phyloP scores from a whole-genome alignment of 2,329 filamentous ascomycete genomes.

The Aspergillus sp. region DNA sequence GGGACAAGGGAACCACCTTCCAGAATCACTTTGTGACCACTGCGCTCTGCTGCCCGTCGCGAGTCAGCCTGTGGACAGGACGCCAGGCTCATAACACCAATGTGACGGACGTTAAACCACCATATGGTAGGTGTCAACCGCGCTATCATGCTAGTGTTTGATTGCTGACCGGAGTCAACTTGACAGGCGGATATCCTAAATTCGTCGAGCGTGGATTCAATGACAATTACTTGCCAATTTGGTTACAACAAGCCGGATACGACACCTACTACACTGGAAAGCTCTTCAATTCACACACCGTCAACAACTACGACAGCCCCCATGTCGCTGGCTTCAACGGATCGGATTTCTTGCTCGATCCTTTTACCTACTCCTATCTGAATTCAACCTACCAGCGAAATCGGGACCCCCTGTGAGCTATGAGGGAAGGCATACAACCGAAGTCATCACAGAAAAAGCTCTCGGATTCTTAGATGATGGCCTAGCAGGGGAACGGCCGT shows the following conservation, averaged over 20 bases:
- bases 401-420: constrained; percentile 49
- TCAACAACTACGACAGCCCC: constrained; percentile 41
- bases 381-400: constrained; percentile 60
- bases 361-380: constrained; percentile 58
- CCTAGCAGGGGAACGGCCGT: constrained; percentile 49
- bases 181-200: constrained; percentile 43
- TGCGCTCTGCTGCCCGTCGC: constrained; percentile 62
- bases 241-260: constrained; percentile 46
- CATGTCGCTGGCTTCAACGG: constrained; percentile 23
- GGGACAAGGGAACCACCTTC: constrained; percentile 56
- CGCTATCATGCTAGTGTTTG: neutral
- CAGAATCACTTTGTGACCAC: constrained; percentile 63
- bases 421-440: constrained; percentile 50
- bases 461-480: constrained; percentile 57
- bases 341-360: constrained; percentile 36
- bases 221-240: constrained; percentile 44
- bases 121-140: constrained; percentile 40
- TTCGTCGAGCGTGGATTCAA: constrained; percentile 49
- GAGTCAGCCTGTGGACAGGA: constrained; percentile 62
- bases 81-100: constrained; percentile 67
- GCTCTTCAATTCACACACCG: constrained; percentile 46
- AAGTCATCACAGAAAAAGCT: constrained; percentile 55
- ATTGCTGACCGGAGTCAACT: constrained; percentile 6
- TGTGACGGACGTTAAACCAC: constrained; percentile 55
- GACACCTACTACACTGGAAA: constrained; percentile 51